Base-by-base conservation (phyloP, 257 asterid species). In the Fraxinus excelsior region DNA sequence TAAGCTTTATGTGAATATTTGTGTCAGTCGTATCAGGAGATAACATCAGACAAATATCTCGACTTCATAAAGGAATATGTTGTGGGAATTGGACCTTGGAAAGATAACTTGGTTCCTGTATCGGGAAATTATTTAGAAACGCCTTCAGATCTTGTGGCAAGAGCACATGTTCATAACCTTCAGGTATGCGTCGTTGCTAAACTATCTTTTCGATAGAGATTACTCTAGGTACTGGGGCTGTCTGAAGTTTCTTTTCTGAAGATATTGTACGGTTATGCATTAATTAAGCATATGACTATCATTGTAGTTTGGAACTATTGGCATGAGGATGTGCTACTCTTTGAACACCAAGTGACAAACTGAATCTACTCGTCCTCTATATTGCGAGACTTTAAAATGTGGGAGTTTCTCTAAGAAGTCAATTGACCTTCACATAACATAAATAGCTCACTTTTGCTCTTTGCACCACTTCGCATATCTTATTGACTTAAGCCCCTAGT, bases 1-100 rank as follows among this genome's bases (percentile, higher is more conserved):
- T 74, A 70, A 73, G 70, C 71, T 75, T 69, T n/a, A 68, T 70
- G 56, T 53, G 26, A 40, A 78, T 51, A 21, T 62, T 44, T 62
- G 29, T 86, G 19, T 38, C 96, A 95, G 99, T 88, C 98, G 46
- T 96, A 78, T 79, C 85, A 77, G 83, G 99, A 96, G 86, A 91
- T 96, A 82, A 96, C 98, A 66, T 90, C 99, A 60, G 98, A 93
- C 77, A 78, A 76, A n/a, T 96, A 93, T 82, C 89, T 96, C 2
- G 86, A 93, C 79, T 91, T 80, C 82, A 93, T 96, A 84, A 93
- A 88, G 85, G 97, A 93, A 21, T 93, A 91, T 82, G 90, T 88
- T 71, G 94, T 93, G 66, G 99, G 97, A 31, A 93, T 96, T 42
- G 98, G 98, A 78, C 98, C 98, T 11, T 96, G 96, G 99, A 96